These are phyloP conservation scores for Amphicarpaea edgeworthii DNA, from an alignment of 306 rosid species.

Conservation along the genomic window DNA sequence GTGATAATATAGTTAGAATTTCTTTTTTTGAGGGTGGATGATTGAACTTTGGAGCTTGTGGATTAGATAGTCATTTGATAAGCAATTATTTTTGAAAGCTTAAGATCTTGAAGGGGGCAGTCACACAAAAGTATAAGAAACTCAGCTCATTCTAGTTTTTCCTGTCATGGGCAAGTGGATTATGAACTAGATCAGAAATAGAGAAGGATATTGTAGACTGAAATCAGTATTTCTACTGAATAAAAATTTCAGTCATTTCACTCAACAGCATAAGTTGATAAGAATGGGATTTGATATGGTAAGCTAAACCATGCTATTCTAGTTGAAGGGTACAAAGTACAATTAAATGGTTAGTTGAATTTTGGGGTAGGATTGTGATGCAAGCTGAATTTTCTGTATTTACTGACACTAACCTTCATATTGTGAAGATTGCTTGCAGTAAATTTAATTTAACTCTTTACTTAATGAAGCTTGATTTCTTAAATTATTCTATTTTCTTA, in stretches of 20 bases:
- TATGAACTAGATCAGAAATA: conserved; percentile 1
- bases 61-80: conserved; percentile 7
- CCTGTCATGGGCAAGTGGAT: not conserved
- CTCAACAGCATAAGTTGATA: conserved; percentile 9
- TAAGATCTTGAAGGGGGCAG: not conserved
- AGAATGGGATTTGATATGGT: conserved; percentile 18
- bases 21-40: not conserved
- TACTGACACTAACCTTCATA: conserved; percentile 19
- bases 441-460: not conserved
- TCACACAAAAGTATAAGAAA: not conserved
- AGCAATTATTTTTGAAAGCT: conserved; percentile 9
- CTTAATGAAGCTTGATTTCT: conserved; percentile 34
- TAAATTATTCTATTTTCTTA: conserved; percentile 35
- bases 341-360: conserved; percentile 18
- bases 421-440: conserved; percentile 13
- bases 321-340: not conserved
- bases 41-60: not conserved
- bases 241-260: not conserved
- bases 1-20: not conserved
- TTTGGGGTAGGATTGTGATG: conserved; percentile 29
- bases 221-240: conserved; percentile 7
- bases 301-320: conserved; percentile 30
- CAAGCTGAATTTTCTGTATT: conserved; percentile 30
- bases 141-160: not conserved
- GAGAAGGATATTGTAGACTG: conserved; percentile 10